Conservation (phyloP, 768 basidiomycete genomes). For the Sutorius australiensis region DNA sequence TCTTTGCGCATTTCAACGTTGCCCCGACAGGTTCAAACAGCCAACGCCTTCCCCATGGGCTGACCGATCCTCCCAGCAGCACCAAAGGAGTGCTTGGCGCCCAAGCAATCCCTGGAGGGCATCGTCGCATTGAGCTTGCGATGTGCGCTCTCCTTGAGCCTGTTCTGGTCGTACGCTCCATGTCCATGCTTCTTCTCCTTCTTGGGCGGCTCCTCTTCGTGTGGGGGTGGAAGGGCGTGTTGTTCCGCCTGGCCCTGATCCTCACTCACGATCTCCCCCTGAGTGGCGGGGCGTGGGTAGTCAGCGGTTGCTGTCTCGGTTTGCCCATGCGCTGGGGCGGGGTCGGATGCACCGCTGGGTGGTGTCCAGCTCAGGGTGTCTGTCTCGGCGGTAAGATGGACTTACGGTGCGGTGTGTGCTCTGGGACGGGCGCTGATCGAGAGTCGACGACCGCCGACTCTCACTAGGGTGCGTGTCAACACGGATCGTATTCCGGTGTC, state of each 20-base stretch:
- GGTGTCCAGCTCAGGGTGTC: too few species aligned
- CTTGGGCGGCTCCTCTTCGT: conserved; percentile 45
- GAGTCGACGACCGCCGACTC: conserved; percentile 50
- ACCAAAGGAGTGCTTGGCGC: conserved; percentile 36
- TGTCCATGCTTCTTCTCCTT: conserved; percentile 47
- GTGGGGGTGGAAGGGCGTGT: conserved; percentile 29
- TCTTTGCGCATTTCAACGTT: too few species aligned
- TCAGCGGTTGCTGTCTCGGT: conserved; percentile 30
- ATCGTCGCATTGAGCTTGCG: conserved; percentile 45
- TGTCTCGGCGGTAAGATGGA: neutral
- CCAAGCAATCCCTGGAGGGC: conserved; percentile 44
- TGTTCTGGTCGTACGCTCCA: conserved; percentile 40
- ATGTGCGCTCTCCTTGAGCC: conserved; percentile 42
- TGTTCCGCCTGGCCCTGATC: conserved; percentile 14
- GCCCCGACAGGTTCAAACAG: conserved; percentile 25
- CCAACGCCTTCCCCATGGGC: conserved; percentile 46
- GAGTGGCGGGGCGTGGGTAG: conserved; percentile 53
- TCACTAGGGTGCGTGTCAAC: conserved; percentile 22
- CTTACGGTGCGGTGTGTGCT: conserved; percentile 33
- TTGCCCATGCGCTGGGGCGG: neutral
- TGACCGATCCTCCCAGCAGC: conserved; percentile 53
- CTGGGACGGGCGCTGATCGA: conserved; percentile 43
- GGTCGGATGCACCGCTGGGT: neutral
- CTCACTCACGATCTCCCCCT: conserved; percentile 29
- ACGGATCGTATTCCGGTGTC: too few species aligned